phyloP scores from a whole-genome alignment of 202 grass and related monocot genomes.

The Schoenoplectus triqueter region DNA sequence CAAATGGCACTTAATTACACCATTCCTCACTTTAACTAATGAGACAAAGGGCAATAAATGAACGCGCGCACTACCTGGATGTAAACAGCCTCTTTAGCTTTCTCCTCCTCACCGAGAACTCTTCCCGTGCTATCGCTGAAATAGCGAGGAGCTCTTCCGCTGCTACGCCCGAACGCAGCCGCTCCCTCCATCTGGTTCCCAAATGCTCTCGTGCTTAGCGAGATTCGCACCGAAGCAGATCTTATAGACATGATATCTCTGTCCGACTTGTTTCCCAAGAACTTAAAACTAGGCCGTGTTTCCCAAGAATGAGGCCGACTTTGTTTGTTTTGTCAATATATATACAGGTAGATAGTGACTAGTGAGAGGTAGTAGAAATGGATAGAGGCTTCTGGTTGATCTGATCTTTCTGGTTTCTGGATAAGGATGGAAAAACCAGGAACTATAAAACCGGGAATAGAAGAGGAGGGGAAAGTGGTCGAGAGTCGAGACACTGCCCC shows the following conservation, averaged over 20 bases:
- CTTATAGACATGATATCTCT: slow-evolving; percentile 54
- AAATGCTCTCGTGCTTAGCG: slow-evolving; percentile 31
- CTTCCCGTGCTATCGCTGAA: slow-evolving; percentile 65
- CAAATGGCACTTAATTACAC: not conserved
- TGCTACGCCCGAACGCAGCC: not conserved
- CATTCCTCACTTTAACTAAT: not conserved
- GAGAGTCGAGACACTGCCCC: not conserved
- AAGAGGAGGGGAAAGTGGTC: not conserved
- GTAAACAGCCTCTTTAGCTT: slow-evolving; percentile 81
- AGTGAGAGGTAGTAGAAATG: not conserved
- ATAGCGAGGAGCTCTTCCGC: slow-evolving; percentile 47
- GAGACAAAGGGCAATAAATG: slow-evolving; percentile 1
- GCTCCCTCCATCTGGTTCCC: slow-evolving; percentile 41
- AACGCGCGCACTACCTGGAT: slow-evolving; percentile 55
- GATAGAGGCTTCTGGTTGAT: not conserved
- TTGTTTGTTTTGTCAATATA: slow-evolving; percentile 7
- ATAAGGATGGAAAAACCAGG: slow-evolving; percentile 33
- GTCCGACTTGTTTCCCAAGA: slow-evolving; percentile 34
- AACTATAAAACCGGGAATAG: not conserved
- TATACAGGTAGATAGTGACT: not conserved
- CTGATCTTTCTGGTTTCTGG: slow-evolving; percentile 14
- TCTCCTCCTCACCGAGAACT: slow-evolving; percentile 85
- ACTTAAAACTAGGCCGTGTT: not conserved
- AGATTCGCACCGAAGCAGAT: slow-evolving; percentile 18
- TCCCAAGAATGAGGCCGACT: slow-evolving; percentile 28